Evolutionary conservation across 768 basidiomycete genomes (phyloP).

Genomic region (Suillus placidus): DNA sequence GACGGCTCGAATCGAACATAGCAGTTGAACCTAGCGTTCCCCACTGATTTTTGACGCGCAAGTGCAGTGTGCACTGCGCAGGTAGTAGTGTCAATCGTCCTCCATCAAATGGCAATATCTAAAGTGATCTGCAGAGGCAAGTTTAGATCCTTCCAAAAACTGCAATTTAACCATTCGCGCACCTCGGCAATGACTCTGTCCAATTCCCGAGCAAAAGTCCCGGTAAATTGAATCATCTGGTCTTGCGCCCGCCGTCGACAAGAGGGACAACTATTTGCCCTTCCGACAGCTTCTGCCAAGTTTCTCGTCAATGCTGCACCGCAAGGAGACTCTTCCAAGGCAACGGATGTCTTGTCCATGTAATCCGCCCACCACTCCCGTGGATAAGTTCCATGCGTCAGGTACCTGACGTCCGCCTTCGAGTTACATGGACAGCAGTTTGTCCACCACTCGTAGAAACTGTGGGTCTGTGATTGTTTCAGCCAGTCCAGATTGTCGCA

Average conservation of each 20-base stretch:
- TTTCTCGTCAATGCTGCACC: slow-evolving; percentile 19
- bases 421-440: slow-evolving; percentile 27
- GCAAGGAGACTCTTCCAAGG: slow-evolving; percentile 29
- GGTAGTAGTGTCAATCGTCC: neutral
- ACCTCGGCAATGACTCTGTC: slow-evolving; percentile 23
- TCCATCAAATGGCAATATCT: neutral
- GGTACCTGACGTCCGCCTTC: slow-evolving; percentile 26
- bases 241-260: slow-evolving; percentile 22
- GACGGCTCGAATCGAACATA: neutral
- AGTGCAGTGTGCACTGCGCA: neutral
- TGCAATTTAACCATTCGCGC: slow-evolving; percentile 11
- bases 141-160: neutral
- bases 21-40: neutral
- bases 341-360: slow-evolving; percentile 28
- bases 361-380: slow-evolving; percentile 36
- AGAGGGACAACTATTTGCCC: slow-evolving; percentile 22
- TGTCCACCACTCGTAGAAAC: slow-evolving; percentile 34
- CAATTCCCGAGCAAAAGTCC: slow-evolving; percentile 26
- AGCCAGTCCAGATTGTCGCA: slow-evolving; percentile 27
- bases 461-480: slow-evolving; percentile 24
- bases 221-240: slow-evolving; percentile 26
- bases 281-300: slow-evolving; percentile 20
- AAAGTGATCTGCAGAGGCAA: neutral
- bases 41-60: neutral
- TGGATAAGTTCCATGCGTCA: slow-evolving; percentile 30